These are phyloP conservation scores for Cucurbita maxima DNA, from an alignment of 306 rosid genomes.

Conservation along the genomic window DNA sequence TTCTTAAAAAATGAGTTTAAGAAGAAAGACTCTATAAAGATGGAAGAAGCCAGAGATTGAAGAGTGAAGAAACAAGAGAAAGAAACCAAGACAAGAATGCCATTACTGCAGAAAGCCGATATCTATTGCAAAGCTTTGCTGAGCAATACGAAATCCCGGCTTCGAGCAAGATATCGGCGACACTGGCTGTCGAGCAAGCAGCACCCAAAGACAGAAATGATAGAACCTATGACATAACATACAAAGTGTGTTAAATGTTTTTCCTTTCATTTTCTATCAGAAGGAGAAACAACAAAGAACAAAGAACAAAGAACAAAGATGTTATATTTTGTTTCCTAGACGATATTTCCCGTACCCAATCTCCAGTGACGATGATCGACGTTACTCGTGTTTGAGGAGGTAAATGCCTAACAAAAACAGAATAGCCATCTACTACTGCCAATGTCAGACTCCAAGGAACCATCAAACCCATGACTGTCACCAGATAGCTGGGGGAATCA, in stretches of 20 bases:
- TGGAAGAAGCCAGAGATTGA: slow-evolving; percentile 76
- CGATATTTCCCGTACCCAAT: slow-evolving; percentile 38
- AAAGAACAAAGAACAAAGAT: slow-evolving; percentile 1
- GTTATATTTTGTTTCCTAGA: neutral
- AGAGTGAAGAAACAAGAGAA: slow-evolving; percentile 45
- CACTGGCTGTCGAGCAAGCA: slow-evolving; percentile 69
- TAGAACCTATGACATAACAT: slow-evolving; percentile 35
- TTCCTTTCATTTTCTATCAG: neutral
- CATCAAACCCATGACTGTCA: slow-evolving; percentile 77
- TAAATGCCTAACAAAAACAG: slow-evolving; percentile 41
- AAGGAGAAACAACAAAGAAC: neutral
- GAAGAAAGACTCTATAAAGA: slow-evolving; percentile 20
- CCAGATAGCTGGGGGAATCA: slow-evolving; percentile 57
- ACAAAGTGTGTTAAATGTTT: neutral
- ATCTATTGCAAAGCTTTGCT: slow-evolving; percentile 45
- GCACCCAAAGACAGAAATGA: slow-evolving; percentile 64
- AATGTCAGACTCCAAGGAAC: slow-evolving; percentile 85
- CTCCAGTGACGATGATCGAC: slow-evolving; percentile 42
- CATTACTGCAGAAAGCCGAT: slow-evolving; percentile 71
- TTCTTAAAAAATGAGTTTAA: neutral
- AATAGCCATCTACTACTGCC: slow-evolving; percentile 61
- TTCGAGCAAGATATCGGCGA: slow-evolving; percentile 31
- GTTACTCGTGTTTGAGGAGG: slow-evolving; percentile 45
- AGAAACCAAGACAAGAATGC: slow-evolving; percentile 89
- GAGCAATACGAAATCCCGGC: slow-evolving; percentile 33